Base-by-base conservation (phyloP, 2,329 filamentous ascomycete genomes). In the Xylaria sp. region DNA sequence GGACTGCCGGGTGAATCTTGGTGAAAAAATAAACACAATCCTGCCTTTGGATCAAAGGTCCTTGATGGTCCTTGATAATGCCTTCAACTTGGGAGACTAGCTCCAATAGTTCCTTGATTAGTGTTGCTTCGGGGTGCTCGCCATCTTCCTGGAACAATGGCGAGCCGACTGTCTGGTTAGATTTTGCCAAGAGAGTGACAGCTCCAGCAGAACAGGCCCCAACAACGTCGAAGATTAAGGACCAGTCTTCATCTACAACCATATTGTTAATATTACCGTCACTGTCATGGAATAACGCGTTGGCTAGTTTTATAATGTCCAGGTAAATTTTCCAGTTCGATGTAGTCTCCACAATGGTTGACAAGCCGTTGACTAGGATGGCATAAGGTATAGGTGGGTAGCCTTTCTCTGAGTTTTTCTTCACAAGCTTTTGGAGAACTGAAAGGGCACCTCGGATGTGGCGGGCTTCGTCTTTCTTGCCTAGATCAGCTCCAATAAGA, bases 21-120 rank as follows among this genome's bases (percentile, higher is more conserved):
- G 86, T 81, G 64, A 93, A 87, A 69, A 92, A 89, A 19, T 82
- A 78, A 74, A 92, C 84, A 54, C 91, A 87, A 17, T 85, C 84
- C 63, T 89, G 87, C 56, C 84, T 84, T 61, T 91, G 89, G 5
- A 67, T 54, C 14, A 89, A 85, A 35, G 88, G 83, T 3, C 75
- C 73, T 6, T 78, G 77, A 37, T 82, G 81, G 57, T 80, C 75
- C 4, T 73, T 73, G 8, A 84, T 71, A 31, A 87, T 74, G 11
- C 68, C 69, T 67, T 89, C 84, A 9, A 89, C 77, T 23, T 83
- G 79, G 35, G 67, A 73, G 49, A 85, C 77, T 7, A 88, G 76
- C 5, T 68, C 67, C 55, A 74, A 69, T 50, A 87, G 68, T 73
- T 87, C 79, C 31, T 75, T 70, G 31, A 76, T 69, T 46, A 84